A percentile compares a stretch with the other conserved stretches of the same genome.
These are phyloP conservation scores for Pseudogymnoascus sp. DNA, from an alignment of 2,329 filamentous ascomycete genomes.

Conservation along the genomic window DNA sequence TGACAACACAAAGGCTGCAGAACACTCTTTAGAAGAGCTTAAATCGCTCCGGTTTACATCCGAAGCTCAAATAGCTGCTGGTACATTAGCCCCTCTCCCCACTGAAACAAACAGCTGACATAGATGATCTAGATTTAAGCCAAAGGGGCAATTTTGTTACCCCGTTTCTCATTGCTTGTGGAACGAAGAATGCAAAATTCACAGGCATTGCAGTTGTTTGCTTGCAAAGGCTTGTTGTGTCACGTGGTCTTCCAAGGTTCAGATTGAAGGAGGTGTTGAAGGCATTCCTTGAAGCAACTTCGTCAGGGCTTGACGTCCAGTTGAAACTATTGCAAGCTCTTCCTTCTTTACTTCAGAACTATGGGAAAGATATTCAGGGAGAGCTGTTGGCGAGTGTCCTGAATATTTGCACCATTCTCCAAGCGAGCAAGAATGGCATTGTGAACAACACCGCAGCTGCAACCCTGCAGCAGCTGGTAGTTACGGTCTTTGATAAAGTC, in stretches of 20 bases:
- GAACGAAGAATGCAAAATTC: slow-evolving; percentile 82
- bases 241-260: slow-evolving; percentile 66
- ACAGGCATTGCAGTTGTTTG: slow-evolving; percentile 81
- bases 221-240: slow-evolving; percentile 78
- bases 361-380: slow-evolving; percentile 69
- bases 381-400: slow-evolving; percentile 73
- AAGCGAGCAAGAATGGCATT: slow-evolving; percentile 84
- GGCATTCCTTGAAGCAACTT: slow-evolving; percentile 77
- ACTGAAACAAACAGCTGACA: slow-evolving; percentile 8
- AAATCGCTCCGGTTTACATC: slow-evolving; percentile 65
- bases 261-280: slow-evolving; percentile 80
- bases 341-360: slow-evolving; percentile 83
- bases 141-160: slow-evolving; percentile 77
- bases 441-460: slow-evolving; percentile 94
- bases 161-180: slow-evolving; percentile 88
- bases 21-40: slow-evolving; percentile 86
- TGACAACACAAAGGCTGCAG: slow-evolving; percentile 58
- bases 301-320: slow-evolving; percentile 76
- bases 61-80: slow-evolving; percentile 46
- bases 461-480: slow-evolving; percentile 89
- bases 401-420: slow-evolving; percentile 84
- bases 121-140: slow-evolving; percentile 57
- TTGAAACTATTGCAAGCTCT: slow-evolving; percentile 91
- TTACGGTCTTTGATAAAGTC: slow-evolving; percentile 89
- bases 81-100: slow-evolving; percentile 20